Evolutionary conservation across 148 eudicot species (phyloP), one percentile per base, ranked within the genome.

Genomic region (Vaccinium darrowii): DNA sequence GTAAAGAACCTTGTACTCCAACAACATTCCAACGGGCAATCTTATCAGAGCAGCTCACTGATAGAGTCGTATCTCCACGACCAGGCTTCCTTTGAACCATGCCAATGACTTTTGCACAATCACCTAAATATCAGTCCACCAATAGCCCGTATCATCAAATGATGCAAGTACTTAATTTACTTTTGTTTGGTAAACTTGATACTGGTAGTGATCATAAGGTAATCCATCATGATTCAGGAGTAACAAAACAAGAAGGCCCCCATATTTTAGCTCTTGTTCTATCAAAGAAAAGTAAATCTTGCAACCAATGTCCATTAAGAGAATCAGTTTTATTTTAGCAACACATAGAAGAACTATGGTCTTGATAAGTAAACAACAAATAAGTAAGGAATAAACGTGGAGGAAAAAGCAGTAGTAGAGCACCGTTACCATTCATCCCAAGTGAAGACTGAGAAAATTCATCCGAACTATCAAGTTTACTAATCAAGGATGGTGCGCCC

Each of bases 31-130:
- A 97, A 52, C 98, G 98, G 69, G 98, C 93, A 89, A 97, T 95
- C 92, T 97, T 97, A 89, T 97, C 99, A 56, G 98, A 97, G 87
- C 99, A 97, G 89, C 98, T 95, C 73, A 97, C 98, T 67, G 99
- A 97, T 85, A 95, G 91, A 86, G 99, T 97, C 12, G 93, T 89
- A 78, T 83, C 91, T 33, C 99, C 99, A 87, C 99, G 96, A 75
- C 99, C 99, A 84, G 99, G 98, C 90, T 97, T 97, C 85, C 98
- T 90, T 86, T 93, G 98, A 88, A 97, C 98, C 73, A 88, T 90
- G 84, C 96, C 94, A 82, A 80, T 56, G 72, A 47, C 80, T 77
- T 83, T 65, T 86, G 86, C 69, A 83, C 79, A 85, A 85, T 84
- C 86, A 84, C 91, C 92, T 89, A 87, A 18, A 87, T 63, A 82